phyloP scores from a whole-genome alignment of 805 yeast species.

The Zygosaccharomyces siamensis region DNA sequence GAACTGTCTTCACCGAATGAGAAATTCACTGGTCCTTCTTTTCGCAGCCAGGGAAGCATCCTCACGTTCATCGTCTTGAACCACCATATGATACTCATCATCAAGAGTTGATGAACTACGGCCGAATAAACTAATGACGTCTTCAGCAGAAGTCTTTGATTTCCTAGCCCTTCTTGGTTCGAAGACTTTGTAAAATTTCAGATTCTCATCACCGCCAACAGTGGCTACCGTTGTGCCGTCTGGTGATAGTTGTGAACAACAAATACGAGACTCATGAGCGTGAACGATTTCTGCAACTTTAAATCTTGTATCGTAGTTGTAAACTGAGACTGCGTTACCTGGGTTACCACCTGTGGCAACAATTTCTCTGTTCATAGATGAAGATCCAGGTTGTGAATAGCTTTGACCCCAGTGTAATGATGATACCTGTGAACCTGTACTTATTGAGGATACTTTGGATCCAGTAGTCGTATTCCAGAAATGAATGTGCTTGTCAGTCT shows the following conservation, averaged over 20 bases:
- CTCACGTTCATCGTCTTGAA: slow-evolving; percentile 12
- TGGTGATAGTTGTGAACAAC: slow-evolving; percentile 80
- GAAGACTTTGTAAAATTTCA: slow-evolving; percentile 90
- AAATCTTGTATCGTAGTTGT: slow-evolving; percentile 79
- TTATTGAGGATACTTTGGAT: slow-evolving; percentile 75
- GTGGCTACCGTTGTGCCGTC: slow-evolving; percentile 90
- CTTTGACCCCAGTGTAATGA: slow-evolving; percentile 84
- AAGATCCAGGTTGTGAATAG: slow-evolving; percentile 16
- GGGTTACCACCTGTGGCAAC: slow-evolving; percentile 95
- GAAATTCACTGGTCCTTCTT: slow-evolving; percentile 22
- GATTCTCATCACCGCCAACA: slow-evolving; percentile 92
- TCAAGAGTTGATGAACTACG: slow-evolving; percentile 9
- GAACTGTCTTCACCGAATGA: slow-evolving; percentile 20
- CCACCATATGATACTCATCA: slow-evolving; percentile 7
- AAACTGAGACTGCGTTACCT: slow-evolving; percentile 72
- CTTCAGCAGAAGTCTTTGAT: slow-evolving; percentile 28
- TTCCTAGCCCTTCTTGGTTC: slow-evolving; percentile 45
- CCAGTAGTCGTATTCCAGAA: slow-evolving; percentile 96
- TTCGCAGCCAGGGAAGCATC: slow-evolving; percentile 14
- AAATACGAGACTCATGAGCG: slow-evolving; percentile 87
- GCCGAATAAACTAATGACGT: slow-evolving; percentile 16
- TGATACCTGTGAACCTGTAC: slow-evolving; percentile 92
- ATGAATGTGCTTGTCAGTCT: slow-evolving; percentile 80
- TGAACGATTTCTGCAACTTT: slow-evolving; percentile 80
- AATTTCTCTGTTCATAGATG: slow-evolving; percentile 49